phyloP scores from a whole-genome alignment of 768 basidiomycete genomes.

The Auricularia sp. region DNA sequence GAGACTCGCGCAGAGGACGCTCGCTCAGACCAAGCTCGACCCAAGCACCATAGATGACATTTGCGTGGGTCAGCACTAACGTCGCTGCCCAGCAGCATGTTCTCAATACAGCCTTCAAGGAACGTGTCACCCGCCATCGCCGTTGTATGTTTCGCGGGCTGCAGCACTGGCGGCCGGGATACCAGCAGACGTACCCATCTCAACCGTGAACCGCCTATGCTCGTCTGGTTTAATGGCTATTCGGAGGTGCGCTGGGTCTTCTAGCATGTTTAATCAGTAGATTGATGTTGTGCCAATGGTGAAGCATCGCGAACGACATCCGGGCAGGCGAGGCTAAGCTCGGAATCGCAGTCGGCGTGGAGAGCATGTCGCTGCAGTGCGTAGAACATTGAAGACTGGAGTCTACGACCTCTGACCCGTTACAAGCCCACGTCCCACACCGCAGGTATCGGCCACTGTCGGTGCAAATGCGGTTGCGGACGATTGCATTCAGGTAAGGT shows the following conservation, averaged over 20 bases:
- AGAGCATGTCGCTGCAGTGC: conserved; percentile 76
- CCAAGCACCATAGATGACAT: conserved; percentile 72
- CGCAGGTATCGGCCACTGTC: conserved; percentile 50
- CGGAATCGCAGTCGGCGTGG: conserved; percentile 75
- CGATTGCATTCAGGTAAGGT: conserved; percentile 61
- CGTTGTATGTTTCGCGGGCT: conserved; percentile 73
- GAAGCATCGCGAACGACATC: conserved; percentile 75
- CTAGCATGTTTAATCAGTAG: background rate
- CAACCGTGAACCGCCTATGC: conserved; percentile 87
- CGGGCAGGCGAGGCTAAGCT: conserved; percentile 73
- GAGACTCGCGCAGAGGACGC: conserved; percentile 1
- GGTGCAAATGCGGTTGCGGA: conserved; percentile 51
- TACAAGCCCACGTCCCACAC: conserved; percentile 62
- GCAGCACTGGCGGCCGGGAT: conserved; percentile 85
- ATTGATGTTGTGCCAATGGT: background rate
- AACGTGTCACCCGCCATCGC: conserved; percentile 76
- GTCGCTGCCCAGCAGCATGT: conserved; percentile 11
- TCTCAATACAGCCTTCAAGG: conserved; percentile 31
- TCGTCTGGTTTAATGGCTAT: conserved; percentile 94
- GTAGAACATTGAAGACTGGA: conserved; percentile 16
- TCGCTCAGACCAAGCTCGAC: conserved; percentile 46
- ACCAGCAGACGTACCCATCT: conserved; percentile 77
- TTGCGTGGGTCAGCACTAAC: conserved; percentile 53
- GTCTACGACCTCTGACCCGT: background rate
- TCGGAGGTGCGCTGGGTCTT: conserved; percentile 28